Evolutionary conservation across 2,329 filamentous ascomycete species (phyloP).

Genomic region (Domatiomyces globalis): DNA sequence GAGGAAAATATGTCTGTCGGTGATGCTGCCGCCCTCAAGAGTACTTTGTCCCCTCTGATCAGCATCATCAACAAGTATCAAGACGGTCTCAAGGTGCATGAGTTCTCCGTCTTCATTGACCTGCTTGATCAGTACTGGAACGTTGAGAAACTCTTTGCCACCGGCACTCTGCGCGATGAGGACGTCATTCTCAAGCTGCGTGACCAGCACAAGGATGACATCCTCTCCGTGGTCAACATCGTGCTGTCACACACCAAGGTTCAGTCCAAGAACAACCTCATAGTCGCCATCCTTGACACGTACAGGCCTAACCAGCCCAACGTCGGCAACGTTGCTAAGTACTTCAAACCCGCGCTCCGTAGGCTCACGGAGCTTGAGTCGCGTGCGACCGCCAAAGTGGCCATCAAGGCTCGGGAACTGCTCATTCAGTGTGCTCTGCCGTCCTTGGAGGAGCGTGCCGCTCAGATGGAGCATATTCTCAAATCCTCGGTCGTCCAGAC

Average conservation of each 20-base stretch:
- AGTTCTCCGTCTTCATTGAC: slow-evolving; percentile 65
- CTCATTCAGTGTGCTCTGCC: slow-evolving; percentile 95
- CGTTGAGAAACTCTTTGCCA: slow-evolving; percentile 77
- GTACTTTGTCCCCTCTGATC: slow-evolving; percentile 59
- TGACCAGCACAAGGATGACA: slow-evolving; percentile 92
- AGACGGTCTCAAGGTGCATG: slow-evolving; percentile 81
- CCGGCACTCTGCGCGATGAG: slow-evolving; percentile 73
- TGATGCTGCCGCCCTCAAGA: slow-evolving; percentile 60
- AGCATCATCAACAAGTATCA: slow-evolving; percentile 66
- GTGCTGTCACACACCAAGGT: slow-evolving; percentile 91
- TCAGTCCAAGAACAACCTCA: slow-evolving; percentile 81
- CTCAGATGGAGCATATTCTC: slow-evolving; percentile 97
- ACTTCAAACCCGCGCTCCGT: slow-evolving; percentile 68
- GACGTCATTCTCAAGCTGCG: slow-evolving; percentile 85
- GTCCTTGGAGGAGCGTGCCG: slow-evolving; percentile 83
- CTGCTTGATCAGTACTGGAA: slow-evolving; percentile 71
- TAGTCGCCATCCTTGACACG: slow-evolving; percentile 81
- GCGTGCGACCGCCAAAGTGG: slow-evolving; percentile 78
- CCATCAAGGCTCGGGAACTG: slow-evolving; percentile 90
- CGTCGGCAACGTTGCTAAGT: slow-evolving; percentile 73
- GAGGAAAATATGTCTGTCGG: slow-evolving; percentile 64
- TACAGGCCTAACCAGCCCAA: slow-evolving; percentile 92
- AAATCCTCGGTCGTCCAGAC: slow-evolving; percentile 91
- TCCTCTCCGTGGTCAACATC: slow-evolving; percentile 67
- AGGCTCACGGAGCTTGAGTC: slow-evolving; percentile 84